phyloP scores from a whole-genome alignment of 1,139 yeast species.

The Zygosaccharomyces sapae region DNA sequence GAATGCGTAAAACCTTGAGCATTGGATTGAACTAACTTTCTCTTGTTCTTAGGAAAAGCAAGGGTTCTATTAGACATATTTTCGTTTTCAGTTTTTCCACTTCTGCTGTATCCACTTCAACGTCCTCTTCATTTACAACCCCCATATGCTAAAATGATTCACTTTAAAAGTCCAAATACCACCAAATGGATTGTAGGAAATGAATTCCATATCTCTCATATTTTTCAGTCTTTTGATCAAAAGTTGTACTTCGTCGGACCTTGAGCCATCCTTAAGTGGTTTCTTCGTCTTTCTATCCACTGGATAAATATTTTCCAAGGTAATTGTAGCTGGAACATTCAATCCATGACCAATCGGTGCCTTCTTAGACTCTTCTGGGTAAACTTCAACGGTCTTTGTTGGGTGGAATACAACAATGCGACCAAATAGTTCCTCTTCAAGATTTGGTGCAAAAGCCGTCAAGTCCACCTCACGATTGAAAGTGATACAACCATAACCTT shows the following conservation, averaged over 20 bases:
- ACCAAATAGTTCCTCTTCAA: slow-evolving; percentile 50
- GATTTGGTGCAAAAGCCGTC: slow-evolving; percentile 45
- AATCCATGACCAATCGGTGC: slow-evolving; percentile 70
- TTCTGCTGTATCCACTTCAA: slow-evolving; percentile 46
- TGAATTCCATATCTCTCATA: slow-evolving; percentile 67
- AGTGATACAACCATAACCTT: slow-evolving; percentile 69
- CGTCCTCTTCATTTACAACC: slow-evolving; percentile 62
- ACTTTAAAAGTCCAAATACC: slow-evolving; percentile 80
- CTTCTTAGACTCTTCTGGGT: slow-evolving; percentile 51
- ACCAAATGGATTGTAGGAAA: slow-evolving; percentile 71
- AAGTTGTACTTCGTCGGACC: slow-evolving; percentile 41
- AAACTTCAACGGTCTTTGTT: slow-evolving; percentile 59
- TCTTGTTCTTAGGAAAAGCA: slow-evolving; percentile 13
- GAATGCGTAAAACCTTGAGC: background rate
- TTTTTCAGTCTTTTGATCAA: slow-evolving; percentile 50
- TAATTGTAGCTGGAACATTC: slow-evolving; percentile 80
- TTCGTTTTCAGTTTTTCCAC: slow-evolving; percentile 38
- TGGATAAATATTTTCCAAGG: slow-evolving; percentile 65
- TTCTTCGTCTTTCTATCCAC: slow-evolving; percentile 37
- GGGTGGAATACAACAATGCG: slow-evolving; percentile 52
- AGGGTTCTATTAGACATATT: slow-evolving; percentile 7
- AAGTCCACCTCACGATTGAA: slow-evolving; percentile 72
- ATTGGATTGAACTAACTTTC: slow-evolving; percentile 11
- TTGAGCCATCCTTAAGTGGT: slow-evolving; percentile 41
- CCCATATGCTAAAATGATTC: slow-evolving; percentile 93